These are phyloP conservation scores for Medicago truncatula DNA, from an alignment of 306 rosid species.

Conservation along the genomic window DNA sequence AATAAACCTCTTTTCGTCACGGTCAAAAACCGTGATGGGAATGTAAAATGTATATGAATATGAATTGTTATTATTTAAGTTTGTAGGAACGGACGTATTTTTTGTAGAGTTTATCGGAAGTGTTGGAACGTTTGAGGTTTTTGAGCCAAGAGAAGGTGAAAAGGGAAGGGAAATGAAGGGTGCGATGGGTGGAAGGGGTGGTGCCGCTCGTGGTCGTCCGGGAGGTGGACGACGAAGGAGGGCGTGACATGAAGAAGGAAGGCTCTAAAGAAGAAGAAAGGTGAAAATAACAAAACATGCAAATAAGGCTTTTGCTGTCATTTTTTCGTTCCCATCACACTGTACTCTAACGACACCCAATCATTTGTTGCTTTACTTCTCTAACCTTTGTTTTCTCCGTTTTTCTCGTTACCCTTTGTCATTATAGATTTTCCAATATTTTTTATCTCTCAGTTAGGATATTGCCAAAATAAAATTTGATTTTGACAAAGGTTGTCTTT, in stretches of 20 bases:
- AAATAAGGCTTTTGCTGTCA: conserved; percentile 28
- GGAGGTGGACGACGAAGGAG: conserved; percentile 41
- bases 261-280: background rate
- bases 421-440: background rate
- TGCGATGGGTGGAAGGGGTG: background rate
- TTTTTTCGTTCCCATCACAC: background rate
- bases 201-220: conserved; percentile 34
- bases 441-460: background rate
- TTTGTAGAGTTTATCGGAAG: conserved; percentile 33
- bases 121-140: conserved; percentile 22
- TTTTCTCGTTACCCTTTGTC: conserved; percentile 14
- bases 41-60: background rate
- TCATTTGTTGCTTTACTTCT: conserved; percentile 10
- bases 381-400: conserved; percentile 22
- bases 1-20: too few relatives aligned
- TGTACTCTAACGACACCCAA: conserved; percentile 18
- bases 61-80: conserved; percentile 21
- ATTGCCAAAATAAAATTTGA: background rate
- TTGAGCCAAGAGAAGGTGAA: conserved; percentile 29
- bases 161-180: background rate
- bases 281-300: background rate
- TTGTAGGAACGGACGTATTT: conserved; percentile 22
- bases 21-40: background rate
- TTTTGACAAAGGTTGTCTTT: background rate
- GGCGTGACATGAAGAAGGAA: conserved; percentile 38